Evolutionary conservation across 371 early-diverging fungal genomes (phyloP), one percentile per base, ranked within the genome.

Genomic region (Circinella minor): DNA sequence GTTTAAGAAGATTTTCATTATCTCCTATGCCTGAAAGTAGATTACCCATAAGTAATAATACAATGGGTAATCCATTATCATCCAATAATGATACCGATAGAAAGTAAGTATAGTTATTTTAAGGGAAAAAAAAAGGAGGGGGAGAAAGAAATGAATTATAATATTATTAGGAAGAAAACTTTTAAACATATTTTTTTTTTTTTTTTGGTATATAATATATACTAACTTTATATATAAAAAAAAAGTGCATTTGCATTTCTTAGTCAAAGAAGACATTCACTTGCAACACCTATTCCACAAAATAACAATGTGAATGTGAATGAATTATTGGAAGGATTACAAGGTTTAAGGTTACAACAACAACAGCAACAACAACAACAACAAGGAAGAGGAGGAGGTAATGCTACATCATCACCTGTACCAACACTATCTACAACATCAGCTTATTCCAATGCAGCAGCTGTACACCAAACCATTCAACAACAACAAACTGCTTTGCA

Each of bases 181-280:
- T 43, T 11, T 43, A 9, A 43, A 43, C 43, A 9, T 0, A 43
- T 11, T 43, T 43, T 43, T 43, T 43, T 39, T 39, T 39, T 39
- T 39, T 39, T n/a, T n/a, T n/a, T n/a, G n/a, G n/a, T 27, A 27
- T 27, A 27, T 27, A 27, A 27, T 27, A 27, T 27, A 27, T 15
- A 3, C 17, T 36, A 47, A 43, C 43, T 15, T 27, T 27, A 27
- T 27, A 27, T 27, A 27, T 27, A 27, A 43, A 38, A 8, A 17
- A 20, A 11, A 55, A 69, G 69, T 34, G 63, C 69, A 36, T 55
- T 69, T 38, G 65, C 65, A 1, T 65, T 47, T 36, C 54, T 65
- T 34, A 70, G 66, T 49, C 77, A 81, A 70, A 68, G 79, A 65
- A 74, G 82, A n/a, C 79, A 79, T 61, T 81, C 79, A 43, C 63